These are phyloP conservation scores for Gaillardinia entomophila DNA, from an alignment of 805 yeast species.

Conservation along the genomic window DNA sequence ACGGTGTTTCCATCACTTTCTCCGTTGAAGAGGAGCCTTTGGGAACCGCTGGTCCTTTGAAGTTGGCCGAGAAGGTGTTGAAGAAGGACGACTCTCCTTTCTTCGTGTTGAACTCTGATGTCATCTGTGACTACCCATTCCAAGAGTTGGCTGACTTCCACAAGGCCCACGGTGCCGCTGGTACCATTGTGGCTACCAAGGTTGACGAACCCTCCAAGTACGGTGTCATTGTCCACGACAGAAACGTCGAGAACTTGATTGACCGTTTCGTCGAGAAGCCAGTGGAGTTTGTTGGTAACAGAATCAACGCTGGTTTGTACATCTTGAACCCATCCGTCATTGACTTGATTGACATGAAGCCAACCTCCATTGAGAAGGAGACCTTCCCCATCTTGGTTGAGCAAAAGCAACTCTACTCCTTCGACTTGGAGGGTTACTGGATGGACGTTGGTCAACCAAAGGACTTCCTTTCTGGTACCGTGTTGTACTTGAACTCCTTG, in stretches of 20 bases:
- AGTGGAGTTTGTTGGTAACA: conserved; percentile 98
- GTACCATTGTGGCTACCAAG: conserved; percentile 98
- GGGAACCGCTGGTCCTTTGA: conserved; percentile 99
- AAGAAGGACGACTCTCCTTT: conserved; percentile 95
- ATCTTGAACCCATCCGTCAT: conserved; percentile 96
- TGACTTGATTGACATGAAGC: conserved; percentile 94
- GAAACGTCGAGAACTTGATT: conserved; percentile 89
- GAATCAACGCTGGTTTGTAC: conserved; percentile 99
- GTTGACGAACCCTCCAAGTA: conserved; percentile 99
- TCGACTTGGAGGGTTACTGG: conserved; percentile 99
- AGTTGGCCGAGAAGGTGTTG: conserved; percentile 90
- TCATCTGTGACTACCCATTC: conserved; percentile 98
- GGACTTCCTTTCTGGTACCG: conserved; percentile 96
- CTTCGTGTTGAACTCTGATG: conserved; percentile 96
- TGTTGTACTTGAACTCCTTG: conserved; percentile 82
- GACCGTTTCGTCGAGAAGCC: conserved; percentile 99
- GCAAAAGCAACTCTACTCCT: conserved; percentile 82
- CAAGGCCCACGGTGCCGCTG: conserved; percentile 92
- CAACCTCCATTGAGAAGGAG: conserved; percentile 99
- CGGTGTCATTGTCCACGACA: conserved; percentile 98
- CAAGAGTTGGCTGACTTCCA: conserved; percentile 89
- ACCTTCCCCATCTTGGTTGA: conserved; percentile 96
- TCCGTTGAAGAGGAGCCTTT: conserved; percentile 99
- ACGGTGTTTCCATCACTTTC: conserved; percentile 92
- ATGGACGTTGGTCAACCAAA: conserved; percentile 99